phyloP scores from a whole-genome alignment of 2,329 filamentous ascomycete species.

The Aschersonia sp. region DNA sequence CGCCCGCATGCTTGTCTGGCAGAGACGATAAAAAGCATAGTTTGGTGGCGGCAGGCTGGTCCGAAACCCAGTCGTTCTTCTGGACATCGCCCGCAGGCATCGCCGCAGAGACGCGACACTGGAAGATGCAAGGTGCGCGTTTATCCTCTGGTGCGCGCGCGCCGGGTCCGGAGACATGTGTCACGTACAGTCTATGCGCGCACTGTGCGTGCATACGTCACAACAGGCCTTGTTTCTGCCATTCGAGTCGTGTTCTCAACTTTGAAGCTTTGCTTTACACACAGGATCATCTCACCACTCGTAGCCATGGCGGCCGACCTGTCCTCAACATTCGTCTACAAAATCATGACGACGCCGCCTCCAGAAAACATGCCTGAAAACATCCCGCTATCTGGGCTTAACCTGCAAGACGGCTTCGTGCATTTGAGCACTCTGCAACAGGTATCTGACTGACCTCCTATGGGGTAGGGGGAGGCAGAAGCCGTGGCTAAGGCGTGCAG shows the following conservation, averaged over 20 bases:
- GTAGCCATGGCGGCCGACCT: slow-evolving; percentile 5
- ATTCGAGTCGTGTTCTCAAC: too few relatives aligned
- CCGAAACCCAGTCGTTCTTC: not conserved
- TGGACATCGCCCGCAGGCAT: not conserved
- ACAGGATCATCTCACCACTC: not conserved
- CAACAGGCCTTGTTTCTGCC: too few relatives aligned
- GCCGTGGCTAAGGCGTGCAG: slow-evolving; percentile 12
- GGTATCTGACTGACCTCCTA: slow-evolving; percentile 10
- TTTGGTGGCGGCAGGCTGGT: slow-evolving; percentile 44
- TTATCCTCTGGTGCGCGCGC: too few relatives aligned
- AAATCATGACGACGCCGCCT: slow-evolving; percentile 41
- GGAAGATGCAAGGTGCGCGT: too few relatives aligned
- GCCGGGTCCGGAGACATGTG: too few relatives aligned
- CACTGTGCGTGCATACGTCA: too few relatives aligned
- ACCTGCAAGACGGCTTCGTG: slow-evolving; percentile 45
- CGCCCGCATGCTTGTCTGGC: slow-evolving; percentile 31
- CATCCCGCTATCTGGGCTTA: slow-evolving; percentile 44
- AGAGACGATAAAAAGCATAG: slow-evolving; percentile 53
- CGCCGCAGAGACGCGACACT: not conserved
- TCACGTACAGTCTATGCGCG: too few relatives aligned
- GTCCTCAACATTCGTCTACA: slow-evolving; percentile 37
- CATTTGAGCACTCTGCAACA: slow-evolving; percentile 44
- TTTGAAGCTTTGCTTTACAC: too few relatives aligned
- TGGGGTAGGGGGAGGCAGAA: not conserved
- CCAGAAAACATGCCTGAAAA: slow-evolving; percentile 35